phyloP scores from a whole-genome alignment of 345 rosid species.

The Corchorus olitorius region DNA sequence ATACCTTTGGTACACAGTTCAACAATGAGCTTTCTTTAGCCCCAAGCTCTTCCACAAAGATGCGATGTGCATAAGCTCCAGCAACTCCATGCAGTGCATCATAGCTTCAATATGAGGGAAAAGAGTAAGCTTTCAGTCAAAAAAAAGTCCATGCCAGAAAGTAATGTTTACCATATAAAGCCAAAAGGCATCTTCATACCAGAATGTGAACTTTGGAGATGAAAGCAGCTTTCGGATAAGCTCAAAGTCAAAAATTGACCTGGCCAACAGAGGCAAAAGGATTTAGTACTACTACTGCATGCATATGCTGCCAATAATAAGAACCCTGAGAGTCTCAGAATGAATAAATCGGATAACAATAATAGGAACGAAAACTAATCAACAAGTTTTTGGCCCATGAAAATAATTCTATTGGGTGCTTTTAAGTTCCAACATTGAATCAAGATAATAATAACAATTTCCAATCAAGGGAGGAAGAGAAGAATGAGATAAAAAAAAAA shows the following conservation, averaged over 20 bases:
- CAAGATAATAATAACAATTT: not conserved
- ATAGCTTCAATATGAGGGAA: conserved; percentile 52
- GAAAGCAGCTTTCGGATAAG: conserved; percentile 76
- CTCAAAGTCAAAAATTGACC: conserved; percentile 95
- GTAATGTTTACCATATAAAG: not conserved
- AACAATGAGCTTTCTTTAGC: conserved; percentile 79
- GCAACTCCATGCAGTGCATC: conserved; percentile 98
- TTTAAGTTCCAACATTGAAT: not conserved
- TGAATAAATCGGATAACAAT: not conserved
- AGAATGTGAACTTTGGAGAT: conserved; percentile 85
- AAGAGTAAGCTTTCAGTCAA: conserved; percentile 15
- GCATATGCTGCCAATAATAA: not conserved
- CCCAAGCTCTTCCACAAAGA: conserved; percentile 98
- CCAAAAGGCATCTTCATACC: conserved; percentile 52
- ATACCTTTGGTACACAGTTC: conserved; percentile 94
- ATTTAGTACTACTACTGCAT: not conserved
- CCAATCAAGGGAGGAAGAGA: not conserved
- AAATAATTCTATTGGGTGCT: not conserved
- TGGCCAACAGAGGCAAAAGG: conserved; percentile 31
- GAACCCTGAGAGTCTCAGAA: not conserved
- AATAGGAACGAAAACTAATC: conserved; percentile 8
- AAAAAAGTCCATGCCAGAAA: conserved; percentile 15
- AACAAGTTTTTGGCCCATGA: not conserved
- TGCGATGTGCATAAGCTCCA: conserved; percentile 90
- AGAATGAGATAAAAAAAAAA: conserved; percentile 7